A percentile compares a stretch with the other conserved stretches of the same genome.
These are phyloP conservation scores for Lentinula aciculospora DNA, from an alignment of 768 basidiomycete species.

Conservation along the genomic window DNA sequence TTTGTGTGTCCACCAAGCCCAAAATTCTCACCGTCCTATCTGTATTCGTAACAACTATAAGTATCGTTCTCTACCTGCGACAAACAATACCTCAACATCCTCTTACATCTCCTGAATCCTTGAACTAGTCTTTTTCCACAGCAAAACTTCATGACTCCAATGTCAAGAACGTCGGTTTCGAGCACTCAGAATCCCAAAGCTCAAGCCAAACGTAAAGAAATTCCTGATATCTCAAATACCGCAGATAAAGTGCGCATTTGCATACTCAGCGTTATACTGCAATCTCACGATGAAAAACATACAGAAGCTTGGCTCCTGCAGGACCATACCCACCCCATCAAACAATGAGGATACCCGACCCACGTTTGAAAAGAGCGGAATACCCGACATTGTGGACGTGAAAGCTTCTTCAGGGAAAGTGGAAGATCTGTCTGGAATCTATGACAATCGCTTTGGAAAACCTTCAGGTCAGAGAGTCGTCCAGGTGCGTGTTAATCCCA, in stretches of 20 bases:
- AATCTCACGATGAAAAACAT: background rate
- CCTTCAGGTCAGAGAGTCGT: background rate
- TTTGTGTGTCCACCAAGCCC: too few species aligned
- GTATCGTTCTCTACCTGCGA: too few species aligned
- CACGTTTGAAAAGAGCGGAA: background rate
- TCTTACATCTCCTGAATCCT: background rate
- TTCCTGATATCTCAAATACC: background rate
- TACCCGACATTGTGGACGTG: too few species aligned
- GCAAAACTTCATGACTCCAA: background rate
- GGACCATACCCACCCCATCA: background rate
- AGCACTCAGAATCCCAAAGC: too few species aligned
- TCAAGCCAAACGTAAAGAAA: background rate
- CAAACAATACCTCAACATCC: too few species aligned
- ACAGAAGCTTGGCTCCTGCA: background rate
- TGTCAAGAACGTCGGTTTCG: background rate
- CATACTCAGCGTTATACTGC: background rate
- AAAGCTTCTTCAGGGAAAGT: background rate
- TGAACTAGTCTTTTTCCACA: background rate
- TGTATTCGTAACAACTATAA: background rate
- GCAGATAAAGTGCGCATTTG: background rate
- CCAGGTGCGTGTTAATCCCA: background rate
- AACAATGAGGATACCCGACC: background rate
- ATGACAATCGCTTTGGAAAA: background rate
- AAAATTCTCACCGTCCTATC: background rate
- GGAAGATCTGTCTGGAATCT: background rate